Evolutionary conservation across 179 eudicot genomes (phyloP).

Genomic region (Carnegiea gigantea): DNA sequence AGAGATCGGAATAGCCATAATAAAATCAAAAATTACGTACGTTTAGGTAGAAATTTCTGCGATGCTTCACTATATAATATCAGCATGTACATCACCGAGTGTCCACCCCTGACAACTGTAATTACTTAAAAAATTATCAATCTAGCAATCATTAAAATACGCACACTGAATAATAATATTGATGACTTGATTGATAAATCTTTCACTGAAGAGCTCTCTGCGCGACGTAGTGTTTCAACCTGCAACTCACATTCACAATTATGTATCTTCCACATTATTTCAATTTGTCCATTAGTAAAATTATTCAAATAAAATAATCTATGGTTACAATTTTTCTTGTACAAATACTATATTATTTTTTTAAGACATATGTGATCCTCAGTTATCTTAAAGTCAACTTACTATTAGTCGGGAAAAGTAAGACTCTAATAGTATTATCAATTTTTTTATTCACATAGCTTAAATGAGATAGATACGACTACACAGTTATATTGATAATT

Average conservation of each 20-base stretch:
- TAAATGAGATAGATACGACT: too few relatives aligned
- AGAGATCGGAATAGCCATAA: background rate
- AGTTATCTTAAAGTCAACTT: too few relatives aligned
- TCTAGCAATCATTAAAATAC: background rate
- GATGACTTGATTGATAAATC: background rate
- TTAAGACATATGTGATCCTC: too few relatives aligned
- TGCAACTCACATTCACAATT: too few relatives aligned
- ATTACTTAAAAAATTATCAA: background rate
- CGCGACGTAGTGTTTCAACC: too few relatives aligned
- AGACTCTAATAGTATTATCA: too few relatives aligned
- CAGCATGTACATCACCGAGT: background rate
- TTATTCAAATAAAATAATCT: background rate
- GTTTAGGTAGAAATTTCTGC: background rate
- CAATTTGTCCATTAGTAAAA: conserved; percentile 6
- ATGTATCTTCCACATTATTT: background rate
- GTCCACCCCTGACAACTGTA: background rate
- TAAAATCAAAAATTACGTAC: background rate
- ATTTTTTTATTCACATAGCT: too few relatives aligned
- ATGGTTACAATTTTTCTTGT: too few relatives aligned
- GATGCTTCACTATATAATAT: background rate
- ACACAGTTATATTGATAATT: too few relatives aligned
- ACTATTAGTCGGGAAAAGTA: too few relatives aligned
- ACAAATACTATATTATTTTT: too few relatives aligned
- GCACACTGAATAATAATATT: background rate
- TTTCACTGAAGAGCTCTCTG: background rate